Evolutionary conservation across 106 monocot genomes (phyloP).

Genomic region (Allium cepa): DNA sequence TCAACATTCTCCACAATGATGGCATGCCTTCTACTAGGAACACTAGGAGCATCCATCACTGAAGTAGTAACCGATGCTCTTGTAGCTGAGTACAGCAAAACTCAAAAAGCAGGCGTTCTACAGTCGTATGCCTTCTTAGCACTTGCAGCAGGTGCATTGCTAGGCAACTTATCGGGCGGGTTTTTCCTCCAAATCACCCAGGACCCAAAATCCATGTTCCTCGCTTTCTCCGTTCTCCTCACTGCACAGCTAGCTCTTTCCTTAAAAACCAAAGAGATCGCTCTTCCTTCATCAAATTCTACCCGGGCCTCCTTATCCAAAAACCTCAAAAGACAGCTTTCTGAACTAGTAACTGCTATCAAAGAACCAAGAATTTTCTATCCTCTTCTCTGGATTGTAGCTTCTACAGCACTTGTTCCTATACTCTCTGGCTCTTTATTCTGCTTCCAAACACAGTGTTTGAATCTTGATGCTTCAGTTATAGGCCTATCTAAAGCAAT

Average conservation of each 20-base stretch:
- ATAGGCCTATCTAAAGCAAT: slow-evolving; percentile 84
- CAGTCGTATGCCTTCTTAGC: slow-evolving; percentile 76
- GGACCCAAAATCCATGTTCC: slow-evolving; percentile 59
- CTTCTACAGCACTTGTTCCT: slow-evolving; percentile 63
- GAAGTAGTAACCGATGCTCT: slow-evolving; percentile 77
- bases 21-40: slow-evolving; percentile 64
- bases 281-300: slow-evolving; percentile 7
- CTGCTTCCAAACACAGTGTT: slow-evolving; percentile 67
- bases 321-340: slow-evolving; percentile 48
- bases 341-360: slow-evolving; percentile 35
- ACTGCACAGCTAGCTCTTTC: slow-evolving; percentile 53
- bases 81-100: slow-evolving; percentile 57
- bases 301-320: slow-evolving; percentile 23
- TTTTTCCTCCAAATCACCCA: slow-evolving; percentile 44
- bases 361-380: slow-evolving; percentile 31
- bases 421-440: slow-evolving; percentile 73
- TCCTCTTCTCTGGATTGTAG: slow-evolving; percentile 67
- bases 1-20: slow-evolving; percentile 49
- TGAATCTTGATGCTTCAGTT: slow-evolving; percentile 57
- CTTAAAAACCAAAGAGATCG: slow-evolving; percentile 42
- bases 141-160: slow-evolving; percentile 49
- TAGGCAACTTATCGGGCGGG: slow-evolving; percentile 76
- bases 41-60: slow-evolving; percentile 69
- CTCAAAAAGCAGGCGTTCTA: slow-evolving; percentile 39
- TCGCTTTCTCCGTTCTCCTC: slow-evolving; percentile 51